Conservation (phyloP, 2,329 filamentous ascomycete genomes). For the Aureobasidium mangrovei region DNA sequence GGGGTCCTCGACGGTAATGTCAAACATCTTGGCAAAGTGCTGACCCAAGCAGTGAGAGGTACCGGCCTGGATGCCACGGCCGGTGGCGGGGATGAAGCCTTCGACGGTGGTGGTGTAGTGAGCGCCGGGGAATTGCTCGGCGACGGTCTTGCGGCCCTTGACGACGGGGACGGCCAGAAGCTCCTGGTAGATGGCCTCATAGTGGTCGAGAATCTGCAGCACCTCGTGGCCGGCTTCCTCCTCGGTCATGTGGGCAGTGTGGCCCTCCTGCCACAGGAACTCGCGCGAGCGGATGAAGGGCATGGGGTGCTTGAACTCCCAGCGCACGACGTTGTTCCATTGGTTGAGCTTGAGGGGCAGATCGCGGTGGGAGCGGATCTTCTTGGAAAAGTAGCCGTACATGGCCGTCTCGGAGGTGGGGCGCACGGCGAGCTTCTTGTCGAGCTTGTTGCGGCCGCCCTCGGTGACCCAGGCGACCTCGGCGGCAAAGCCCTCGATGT, state of each 20-base stretch:
- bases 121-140: constrained; percentile 95
- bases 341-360: constrained; percentile 91
- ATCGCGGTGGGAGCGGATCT: constrained; percentile 94
- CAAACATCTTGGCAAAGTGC: constrained; percentile 99
- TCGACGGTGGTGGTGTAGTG: constrained; percentile 96
- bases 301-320: constrained; percentile 91
- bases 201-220: constrained; percentile 84
- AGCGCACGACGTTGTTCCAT: constrained; percentile 92
- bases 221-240: constrained; percentile 77
- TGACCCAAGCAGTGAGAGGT: constrained; percentile 93
- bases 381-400: constrained; percentile 93
- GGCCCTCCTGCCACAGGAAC: constrained; percentile 97
- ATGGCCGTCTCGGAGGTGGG: constrained; percentile 71
- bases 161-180: constrained; percentile 92
- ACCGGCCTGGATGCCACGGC: constrained; percentile 90
- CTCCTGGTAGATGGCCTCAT: constrained; percentile 85
- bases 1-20: constrained; percentile 94
- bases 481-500: constrained; percentile 97
- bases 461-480: constrained; percentile 85
- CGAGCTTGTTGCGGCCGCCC: constrained; percentile 84
- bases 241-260: constrained; percentile 84
- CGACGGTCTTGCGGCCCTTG: constrained; percentile 88
- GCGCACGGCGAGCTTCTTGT: constrained; percentile 65
- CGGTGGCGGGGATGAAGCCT: constrained; percentile 91
- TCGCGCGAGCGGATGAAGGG: constrained; percentile 86